Evolutionary conservation across 2,329 filamentous ascomycete species (phyloP), one percentile per base, ranked within the genome.

Genomic region (Incumbomyces lentus): DNA sequence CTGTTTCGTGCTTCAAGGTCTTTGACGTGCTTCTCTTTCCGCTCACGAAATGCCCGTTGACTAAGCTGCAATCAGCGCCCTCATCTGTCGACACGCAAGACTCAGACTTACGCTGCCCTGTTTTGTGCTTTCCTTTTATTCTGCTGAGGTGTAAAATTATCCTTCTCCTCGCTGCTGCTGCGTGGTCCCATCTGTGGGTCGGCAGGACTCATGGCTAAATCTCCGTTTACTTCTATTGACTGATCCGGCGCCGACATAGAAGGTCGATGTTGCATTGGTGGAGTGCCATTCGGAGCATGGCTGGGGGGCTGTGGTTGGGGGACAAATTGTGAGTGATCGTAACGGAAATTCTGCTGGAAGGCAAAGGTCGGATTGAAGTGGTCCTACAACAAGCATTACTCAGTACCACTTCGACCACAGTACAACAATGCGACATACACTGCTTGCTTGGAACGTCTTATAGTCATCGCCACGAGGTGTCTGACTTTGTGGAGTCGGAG

Each of bases 1-100:
- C 78, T 82, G 22, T 96, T 79, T 63, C 94, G 92, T 48, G 80
- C 78, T 66, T 96, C 89, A 18, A 96, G 81, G 51, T 96, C 88
- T 63, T 89, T 89, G 52, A 96, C 88, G 60, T 94, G 89, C 48
- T 82, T 83, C 64, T 96, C 90, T 66, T 96, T 96, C 56, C 90
- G 83, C 66, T 96, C 90, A 50, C 90, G 86, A 65, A 96, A 96
- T 29, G 92, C 90, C 58, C 90, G 83, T 74, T 96, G 92, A 40
- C 90, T 95, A 49, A 47, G 41, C n/a, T 12, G 13, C 14, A 8
- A 40, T 38, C 26, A 33, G 48, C 44, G 32, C 37, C n/a, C 30
- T 17, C 31, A 40, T 19, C 37, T 30, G 46, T 32, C 2, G 19
- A 31, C 37, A 30, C 10, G 17, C 6, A 12, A 18, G 30, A n/a